Base-by-base conservation (phyloP, 257 asterid species). In the Solanum pennellii region DNA sequence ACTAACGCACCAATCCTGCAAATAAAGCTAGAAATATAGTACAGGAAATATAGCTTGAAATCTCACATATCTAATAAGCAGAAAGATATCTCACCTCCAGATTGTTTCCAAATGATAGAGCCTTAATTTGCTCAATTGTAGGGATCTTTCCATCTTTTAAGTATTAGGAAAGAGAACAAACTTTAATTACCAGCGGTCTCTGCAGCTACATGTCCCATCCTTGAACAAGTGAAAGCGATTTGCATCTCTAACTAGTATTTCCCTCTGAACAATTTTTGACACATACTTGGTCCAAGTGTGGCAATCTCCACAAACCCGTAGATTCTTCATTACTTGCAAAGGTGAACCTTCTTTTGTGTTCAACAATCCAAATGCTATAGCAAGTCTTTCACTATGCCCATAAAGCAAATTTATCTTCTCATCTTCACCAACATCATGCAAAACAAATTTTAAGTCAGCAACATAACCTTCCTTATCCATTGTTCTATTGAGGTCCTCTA, bases 291-390 rank as follows among this genome's bases (percentile, higher is more conserved):
- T 91, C 80, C 90, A 92, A 75, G 93, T 93, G 87, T 94, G 97
- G 90, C 96, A 93, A 89, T 94, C 94, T 87, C 93, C 94, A 80
- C 98, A 92, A 82, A 93, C 95, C 86, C 93, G 90, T 72, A 93
- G 94, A 83, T 93, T 93, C 92, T 93, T 94, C 95, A 91, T 89
- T 83, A 93, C 91, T 90, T 92, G 89, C 91, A 93, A 89, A 77
- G 92, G 92, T 31, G 92, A 82, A 83, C 93, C 93, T 23, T 91
- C 91, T 90, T 90, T 86, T n/a, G 96, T 92, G 90, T 89, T 91
- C 72, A 90, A 88, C 85, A 93, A 89, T 60, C 93, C 94, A 89
- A 92, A 92, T 42, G 95, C 94, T 83, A 93, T 90, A 66, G 95
- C 98, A 90, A 94, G 91, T 88, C 93, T 91, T 90, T 93, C 95